Evolutionary conservation across 352 stramenopile species (phyloP), one percentile per base, ranked within the genome.

Genomic region (Globisporangium polare): DNA sequence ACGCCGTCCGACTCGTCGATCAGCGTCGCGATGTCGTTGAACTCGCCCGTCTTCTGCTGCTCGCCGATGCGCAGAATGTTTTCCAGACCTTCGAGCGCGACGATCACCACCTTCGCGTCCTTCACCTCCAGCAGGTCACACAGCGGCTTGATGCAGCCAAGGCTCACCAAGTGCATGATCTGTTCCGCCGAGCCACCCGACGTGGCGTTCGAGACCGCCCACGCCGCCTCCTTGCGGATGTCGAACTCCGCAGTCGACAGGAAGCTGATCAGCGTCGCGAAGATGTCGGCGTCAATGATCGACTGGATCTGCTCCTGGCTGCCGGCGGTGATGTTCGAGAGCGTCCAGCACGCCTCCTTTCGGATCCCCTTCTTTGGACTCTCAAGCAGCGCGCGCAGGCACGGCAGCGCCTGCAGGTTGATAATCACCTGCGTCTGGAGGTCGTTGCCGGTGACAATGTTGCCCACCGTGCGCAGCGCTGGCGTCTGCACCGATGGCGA

Each of bases 371-470:
- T 99, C 84, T 99, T 99, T 5, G 91, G 89, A 64, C 81, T 94
- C 65, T 91, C 91, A 8, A 99, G 78, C 45, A 99, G 85, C 10
- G 92, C 86, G 51, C 98, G 86, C 46, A 99, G 77, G 67, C 94
- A 99, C n/a, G 95, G 84, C 27, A 99, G 80, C 15, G 96, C 95
- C 68, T 98, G 96, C 66, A 98, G 86, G 78, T 99, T 98, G 67
- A 99, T 98, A 64, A 99, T 98, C 57, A 99, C 81, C 75, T 99
- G 97, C 13, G 97, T 99, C 82, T 99, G 98, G 29, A 98, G 69
- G 78, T 99, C 98, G 72, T 99, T 96, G 64, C 98, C 97, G 6
- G 97, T 99, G 26, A 99, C 97, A 69, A 99, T 99, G 82, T 99
- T 99, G 63, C 97, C 97, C 15, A 99, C 80, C 31, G 86, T 94